Base-by-base conservation (phyloP, 192 early-diverging fungal species). In the Lobosporangium transversale region DNA sequence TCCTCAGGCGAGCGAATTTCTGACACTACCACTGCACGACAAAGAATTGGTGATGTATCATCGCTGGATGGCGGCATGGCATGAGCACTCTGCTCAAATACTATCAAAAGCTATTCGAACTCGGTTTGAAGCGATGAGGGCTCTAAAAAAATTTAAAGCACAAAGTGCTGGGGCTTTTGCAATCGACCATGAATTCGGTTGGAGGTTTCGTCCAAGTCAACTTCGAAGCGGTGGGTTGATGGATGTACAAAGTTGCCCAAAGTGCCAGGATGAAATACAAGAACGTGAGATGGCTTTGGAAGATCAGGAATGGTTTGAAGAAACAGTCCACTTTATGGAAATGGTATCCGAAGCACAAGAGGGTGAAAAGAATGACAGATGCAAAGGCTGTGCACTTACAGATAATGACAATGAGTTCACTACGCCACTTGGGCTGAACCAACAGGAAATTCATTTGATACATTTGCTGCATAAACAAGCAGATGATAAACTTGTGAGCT, bases 31-130 rank as follows among this genome's bases (percentile, higher is more conserved):
- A 10, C 18, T 51, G n/a, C 18, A 26, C 15, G 54, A 42, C 12
- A 64, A 73, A 35, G 69, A 73, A 40, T 43, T 23, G 10, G 37
- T 37, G 26, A 36, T 73, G 23, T 73, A 73, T 42, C 69, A 73
- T 33, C 69, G 69, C n/a, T 73, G 69, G 69, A 63, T 73, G 61
- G 45, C 45, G 36, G 53, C 60, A 9, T 73, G 69, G 69, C 69
- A 73, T 45, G 69, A 47, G 21, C 55, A 53, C 2, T 70, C 58
- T 17, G 33, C 44, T 12, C 10, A 15, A 3, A 44, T 53, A 17
- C 68, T 14, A 40, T 40, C 68, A 30, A 40, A 31, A n/a, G 53
- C 50, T 3, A 32, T 48, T 15, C 29, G 37, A 37, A 44, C 9
- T 18, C 49, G 62, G n/a, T 64, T 44, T 44, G 62, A 64, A 1